Base-by-base conservation (phyloP, 2,329 filamentous ascomycete species). In the Talaromyces pinophilus region DNA sequence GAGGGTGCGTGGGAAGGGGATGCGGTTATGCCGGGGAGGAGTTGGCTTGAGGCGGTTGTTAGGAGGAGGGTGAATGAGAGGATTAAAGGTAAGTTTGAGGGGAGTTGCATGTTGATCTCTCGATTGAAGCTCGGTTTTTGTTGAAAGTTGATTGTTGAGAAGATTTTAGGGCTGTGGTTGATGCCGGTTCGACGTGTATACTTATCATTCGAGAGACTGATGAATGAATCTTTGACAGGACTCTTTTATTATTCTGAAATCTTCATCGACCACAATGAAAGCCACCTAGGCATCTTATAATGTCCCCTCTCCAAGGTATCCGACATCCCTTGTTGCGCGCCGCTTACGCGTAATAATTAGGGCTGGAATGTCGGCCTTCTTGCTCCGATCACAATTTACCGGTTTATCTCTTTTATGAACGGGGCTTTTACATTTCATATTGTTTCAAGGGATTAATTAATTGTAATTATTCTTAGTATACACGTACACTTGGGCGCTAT, bases 21-120 rank as follows among this genome's bases (percentile, higher is more conserved):
- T 19, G 40, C 10, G 59, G 42, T 22, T 62, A 67, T 25, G 8
- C 3, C 40, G 68, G 66, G 22, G 65, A 66, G 46, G 66, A 69
- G 61, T 64, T 70, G 64, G 68, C 62, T n/a, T 61, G 72, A 28
- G 70, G 71, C 35, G 13, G 62, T 25, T 3, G 40, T 44, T 15
- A 48, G 22, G 52, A 64, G 42, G n/a, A 48, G 17, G 62, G 62
- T n/a, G 28, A 59, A 3, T 19, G 28, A n/a, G 3, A 48, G 52
- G 10, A 44, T 7, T 2, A 55, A 38, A 0, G 38, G n/a, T 13
- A 30, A 19, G 35, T 50, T 62, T 10, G 48, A 22, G 35, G 19
- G 33, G 17, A 63, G 40, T 25, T 63, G 62, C 62, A 63, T 54
- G 17, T 15, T 22, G 13, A 25, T 19, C 4, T 19, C 6, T 38